Evolutionary conservation across 2,329 filamentous ascomycete species (phyloP), one percentile per base, ranked within the genome.

Genomic region (Proliferodiscus dingleyae): DNA sequence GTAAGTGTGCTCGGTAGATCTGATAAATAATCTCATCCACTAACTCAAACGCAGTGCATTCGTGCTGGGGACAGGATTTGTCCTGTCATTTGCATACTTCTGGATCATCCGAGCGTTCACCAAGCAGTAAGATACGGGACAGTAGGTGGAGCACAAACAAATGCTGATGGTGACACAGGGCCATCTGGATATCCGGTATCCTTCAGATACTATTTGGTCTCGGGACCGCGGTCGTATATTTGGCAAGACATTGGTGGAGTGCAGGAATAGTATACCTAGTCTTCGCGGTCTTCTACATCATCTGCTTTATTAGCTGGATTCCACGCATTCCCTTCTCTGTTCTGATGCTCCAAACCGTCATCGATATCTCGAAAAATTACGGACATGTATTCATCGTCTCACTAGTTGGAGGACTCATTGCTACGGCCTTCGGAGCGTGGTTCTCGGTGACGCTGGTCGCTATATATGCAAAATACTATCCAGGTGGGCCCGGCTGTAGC

Each of bases 151-250:
- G 10, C 11, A 19, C 7, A 18, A 16, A 10, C 16, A 5, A 28
- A 44, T 28, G 28, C 15, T 26, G 11, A 18, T 32, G 19, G 19
- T 8, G 6, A 13, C 15, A 26, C 19, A 59, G 57, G 37, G 89
- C 95, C 57, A 94, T 96, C 63, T 96, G 89, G 87, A 78, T 89
- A 30, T 94, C 89, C 0, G 89, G 88, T 10, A 91, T 95, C 41
- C 72, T 95, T 46, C 94, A 96, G 65, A 85, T 95, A 58, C 70
- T 85, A 44, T 84, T 89, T 57, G 88, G 87, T 1, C 71, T 96
- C n/a, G 90, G 78, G 1, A 95, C 89, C 0, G 89, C 87, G 8
- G 81, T 91, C 42, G 94, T 89, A 67, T 95, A 95, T 72, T 78
- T 95, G 36, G 81, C 76, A 49, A 74, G 80, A 34, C 77, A 77